Evolutionary conservation across 306 rosid genomes (phyloP), one percentile per base, ranked within the genome.

Genomic region (Trichosanthes cucumerina): DNA sequence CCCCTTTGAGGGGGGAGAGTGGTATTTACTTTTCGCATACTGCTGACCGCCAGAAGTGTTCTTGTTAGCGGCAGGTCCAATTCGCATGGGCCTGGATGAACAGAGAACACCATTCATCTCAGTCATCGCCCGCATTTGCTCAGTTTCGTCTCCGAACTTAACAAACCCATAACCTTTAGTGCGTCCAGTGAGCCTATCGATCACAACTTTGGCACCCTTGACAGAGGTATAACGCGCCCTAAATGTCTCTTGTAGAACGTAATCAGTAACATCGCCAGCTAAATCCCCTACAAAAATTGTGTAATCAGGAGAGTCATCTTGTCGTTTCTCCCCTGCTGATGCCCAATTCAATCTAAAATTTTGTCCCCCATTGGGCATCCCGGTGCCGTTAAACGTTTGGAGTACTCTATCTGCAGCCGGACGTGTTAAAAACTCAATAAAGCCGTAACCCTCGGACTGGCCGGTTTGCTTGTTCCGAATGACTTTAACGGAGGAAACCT

Each of bases 151-250:
- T 11, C 87, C 85, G 52, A 89, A 89, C 83, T 85, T 86, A 9
- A 89, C 91, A 83, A 89, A 89, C 21, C 93, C 93, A 76, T 87
- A 89, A 70, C 93, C 93, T 73, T 89, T 89, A 1, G 93, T 87
- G 50, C 91, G 91, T 62, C 90, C 93, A 23, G 93, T 89, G 77
- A 86, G 52, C 82, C 91, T 83, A 76, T 89, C 93, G 23, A 86
- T 89, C 21, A 89, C 93, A 70, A 89, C 93, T 80, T 87, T 89
- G 2, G 91, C 93, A 58, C 93, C 91, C 83, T 89, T 89, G 19
- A 89, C 85, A 3, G 93, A 84, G 23, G 72, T 73, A 71, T 86
- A 89, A 6, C 75, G 80, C 7, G 71, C 66, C 78, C 85, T 85
- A 71, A 89, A 89, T 1, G 89, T 86, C 77, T 89, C 93, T 80